Evolutionary conservation across 208 protist species (phyloP), one percentile per base, ranked within the genome.

Genomic region (Phytomonas sp.): DNA sequence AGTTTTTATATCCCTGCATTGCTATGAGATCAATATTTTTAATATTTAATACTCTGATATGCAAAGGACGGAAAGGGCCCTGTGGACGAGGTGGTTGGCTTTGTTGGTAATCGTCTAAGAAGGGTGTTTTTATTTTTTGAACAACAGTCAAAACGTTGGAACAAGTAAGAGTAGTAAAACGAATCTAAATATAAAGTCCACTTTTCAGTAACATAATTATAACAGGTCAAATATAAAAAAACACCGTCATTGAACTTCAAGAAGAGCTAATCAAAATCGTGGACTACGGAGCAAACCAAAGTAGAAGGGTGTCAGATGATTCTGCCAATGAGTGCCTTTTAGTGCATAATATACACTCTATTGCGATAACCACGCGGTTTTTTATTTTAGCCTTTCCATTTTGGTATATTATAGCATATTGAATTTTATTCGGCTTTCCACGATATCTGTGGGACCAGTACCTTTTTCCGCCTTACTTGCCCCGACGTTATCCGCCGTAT

Each of bases 381-480:
- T 51, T 43, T 29, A 60, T 67, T 60, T 7, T 46, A 30, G 62
- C 56, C 65, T 60, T 71, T 15, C 20, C 5, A 13, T 68, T 68
- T 68, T 26, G 28, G 34, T 30, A 67, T 43, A n/a, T 36, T 37
- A 28, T 62, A 20, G 13, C 23, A 17, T 51, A 17, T 51, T 51
- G 13, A 51, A 17, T 51, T 17, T 51, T 51, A 51, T 51, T 6
- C 9, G 13, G 9, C 13, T 51, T 2, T 51, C 40, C 13, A 51
- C 40, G 9, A 6, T 17, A 51, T 23, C 1, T 23, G 13, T 51
- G 40, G 20, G 20, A 17, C 2, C 40, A 51, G 20, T 51, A 1
- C 40, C 4, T 51, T 51, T 51, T 51, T 17, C 20, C 13, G 20
- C 4, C 20, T 3, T 15, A 51, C 13, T 51, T 51, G 20, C 40